Percentiles rank a stretch among this genome's conserved stretches.
Evolutionary conservation across 495 filamentous ascomycete genomes (phyloP).

Genomic region (Penicillium silybi): DNA sequence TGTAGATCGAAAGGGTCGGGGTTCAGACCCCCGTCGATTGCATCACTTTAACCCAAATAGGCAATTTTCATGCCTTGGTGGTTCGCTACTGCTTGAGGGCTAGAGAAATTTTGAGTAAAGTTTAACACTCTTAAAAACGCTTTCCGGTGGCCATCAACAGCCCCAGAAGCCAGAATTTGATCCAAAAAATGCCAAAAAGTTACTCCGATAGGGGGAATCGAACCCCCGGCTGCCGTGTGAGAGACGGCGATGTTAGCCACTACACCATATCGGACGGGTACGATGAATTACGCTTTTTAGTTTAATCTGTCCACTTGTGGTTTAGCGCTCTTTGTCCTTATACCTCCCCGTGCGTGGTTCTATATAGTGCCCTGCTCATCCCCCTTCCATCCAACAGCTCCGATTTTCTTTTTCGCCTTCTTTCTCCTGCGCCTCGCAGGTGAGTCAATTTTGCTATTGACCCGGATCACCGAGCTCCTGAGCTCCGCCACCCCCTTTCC

Average conservation of each 20-base stretch:
- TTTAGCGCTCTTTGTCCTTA: not conserved
- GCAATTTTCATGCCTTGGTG: too few relatives aligned
- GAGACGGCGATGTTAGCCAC: conserved; percentile 39
- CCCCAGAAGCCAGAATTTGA: too few relatives aligned
- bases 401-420: not conserved
- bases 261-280: conserved; percentile 34
- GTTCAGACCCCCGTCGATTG: too few relatives aligned
- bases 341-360: not conserved
- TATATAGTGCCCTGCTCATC: too few relatives aligned
- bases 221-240: conserved; percentile 39
- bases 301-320: not conserved
- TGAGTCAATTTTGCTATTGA: conserved; percentile 5
- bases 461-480: not conserved
- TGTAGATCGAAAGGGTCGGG: too few relatives aligned
- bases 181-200: too few relatives aligned
- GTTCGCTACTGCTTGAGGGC: too few relatives aligned
- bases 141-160: too few relatives aligned
- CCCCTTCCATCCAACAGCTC: not conserved
- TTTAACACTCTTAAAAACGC: too few relatives aligned
- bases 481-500: conserved; percentile 8
- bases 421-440: not conserved
- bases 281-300: not conserved
- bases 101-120: too few relatives aligned
- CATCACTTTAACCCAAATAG: too few relatives aligned
- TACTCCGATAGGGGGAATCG: conserved; percentile 38